Percentiles rank a stretch among this genome's conserved stretches.
Conservation (phyloP, 306 rosid genomes). For the Gastrolobium villosum region DNA sequence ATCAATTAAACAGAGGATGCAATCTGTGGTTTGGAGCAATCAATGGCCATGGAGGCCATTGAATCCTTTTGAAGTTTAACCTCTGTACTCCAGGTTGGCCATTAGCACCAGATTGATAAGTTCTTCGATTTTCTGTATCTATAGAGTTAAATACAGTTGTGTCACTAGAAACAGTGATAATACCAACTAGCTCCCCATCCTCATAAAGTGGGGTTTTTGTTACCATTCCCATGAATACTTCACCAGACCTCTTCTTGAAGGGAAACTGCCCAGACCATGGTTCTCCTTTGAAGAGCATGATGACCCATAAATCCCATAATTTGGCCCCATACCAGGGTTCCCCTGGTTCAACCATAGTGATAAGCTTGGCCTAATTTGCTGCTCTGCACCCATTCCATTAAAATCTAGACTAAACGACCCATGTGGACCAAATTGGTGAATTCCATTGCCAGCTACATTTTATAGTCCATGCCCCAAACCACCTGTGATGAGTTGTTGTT, state of each 20-base stretch:
- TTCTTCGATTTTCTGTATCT: constrained; percentile 46
- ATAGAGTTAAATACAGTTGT: constrained; percentile 51
- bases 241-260: constrained; percentile 73
- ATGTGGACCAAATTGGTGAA: constrained; percentile 59
- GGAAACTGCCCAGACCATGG: constrained; percentile 84
- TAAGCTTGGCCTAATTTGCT: constrained; percentile 64
- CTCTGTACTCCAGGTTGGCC: constrained; percentile 49
- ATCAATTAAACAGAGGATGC: constrained; percentile 78
- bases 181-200: constrained; percentile 64
- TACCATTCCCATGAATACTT: constrained; percentile 67
- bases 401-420: constrained; percentile 45
- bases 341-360: constrained; percentile 83
- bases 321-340: constrained; percentile 54
- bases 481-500: constrained; percentile 42
- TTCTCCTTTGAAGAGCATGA: constrained; percentile 52
- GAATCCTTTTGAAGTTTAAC: constrained; percentile 57
- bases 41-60: constrained; percentile 61
- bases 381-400: constrained; percentile 40
- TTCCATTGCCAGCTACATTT: constrained; percentile 39
- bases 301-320: constrained; percentile 50
- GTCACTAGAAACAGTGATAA: constrained; percentile 71
- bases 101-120: constrained; percentile 45
- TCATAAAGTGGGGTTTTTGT: constrained; percentile 72
- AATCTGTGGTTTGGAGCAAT: constrained; percentile 61
- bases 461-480: constrained; percentile 51